Evolutionary conservation across 2,329 filamentous ascomycete species (phyloP), one percentile per base, ranked within the genome.

Genomic region (Cladophialophora exuberans): DNA sequence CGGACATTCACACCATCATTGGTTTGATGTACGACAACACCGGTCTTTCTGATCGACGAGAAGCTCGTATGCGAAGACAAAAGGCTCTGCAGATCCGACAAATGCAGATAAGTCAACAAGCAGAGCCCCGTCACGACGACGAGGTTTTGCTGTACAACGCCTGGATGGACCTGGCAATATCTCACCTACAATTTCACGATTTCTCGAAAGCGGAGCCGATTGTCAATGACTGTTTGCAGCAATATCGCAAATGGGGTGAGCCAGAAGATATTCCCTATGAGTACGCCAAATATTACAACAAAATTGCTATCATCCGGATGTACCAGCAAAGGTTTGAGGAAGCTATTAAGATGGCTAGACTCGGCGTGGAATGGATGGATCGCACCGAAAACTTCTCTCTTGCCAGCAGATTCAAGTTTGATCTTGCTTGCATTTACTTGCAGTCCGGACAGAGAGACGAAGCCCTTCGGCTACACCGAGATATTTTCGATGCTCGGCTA

Each of bases 251-350:
- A 28, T 45, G 42, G 42, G 42, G 42, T 22, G 13, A 23, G 7
- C 42, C 42, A 2, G 42, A 45, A 31, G 26, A 45, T 4, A 45
- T 45, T 20, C 42, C 42, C 6, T 45, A 45, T 17, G 42, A 45
- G 26, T 45, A 45, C 17, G 25, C 42, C 1, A 45, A 45, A 23
- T 45, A 45, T 20, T 13, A 45, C 26, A 23, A 45, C 15, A 23
- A 45, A 23, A 45, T 30, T n/a, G 42, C 42, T n/a, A 30, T 30
- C 26, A 30, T 23, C n/a, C 42, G 28, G 6, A 45, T 45, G 42
- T 45, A 45, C 42, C 10, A 45, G 9, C 15, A 26, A 26, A 31
- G 31, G 7, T 45, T 45, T 28, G 42, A 45, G 18, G 3, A 33
- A 7, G 42, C 42, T 15, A 15, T 45, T 26, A 13, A 11, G 9